Conservation (phyloP, 1,139 yeast genomes). For the Hansenula anomala region DNA sequence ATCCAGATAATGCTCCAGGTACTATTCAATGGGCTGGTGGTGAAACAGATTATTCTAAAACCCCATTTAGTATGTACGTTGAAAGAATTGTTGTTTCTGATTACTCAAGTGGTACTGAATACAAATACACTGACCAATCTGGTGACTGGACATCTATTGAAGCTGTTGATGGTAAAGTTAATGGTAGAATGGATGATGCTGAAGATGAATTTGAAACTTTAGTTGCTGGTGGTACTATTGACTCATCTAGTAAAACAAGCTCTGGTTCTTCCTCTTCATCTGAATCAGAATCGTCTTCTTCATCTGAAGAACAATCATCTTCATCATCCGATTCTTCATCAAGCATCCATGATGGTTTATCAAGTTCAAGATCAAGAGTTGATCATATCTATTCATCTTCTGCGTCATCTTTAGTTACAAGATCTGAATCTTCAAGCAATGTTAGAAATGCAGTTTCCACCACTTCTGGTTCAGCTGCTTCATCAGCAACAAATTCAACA, state of each 20-base stretch:
- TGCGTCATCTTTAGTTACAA: conserved; percentile 8
- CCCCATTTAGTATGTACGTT: conserved; percentile 68
- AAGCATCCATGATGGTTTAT: conserved; percentile 3
- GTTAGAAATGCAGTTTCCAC: neutral
- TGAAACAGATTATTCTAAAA: conserved; percentile 54
- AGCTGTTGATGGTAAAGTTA: conserved; percentile 57
- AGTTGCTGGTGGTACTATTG: conserved; percentile 25
- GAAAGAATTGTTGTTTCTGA: conserved; percentile 61
- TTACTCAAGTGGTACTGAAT: conserved; percentile 73
- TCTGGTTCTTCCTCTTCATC: conserved; percentile 7
- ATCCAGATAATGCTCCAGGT: conserved; percentile 57
- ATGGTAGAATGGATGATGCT: conserved; percentile 54
- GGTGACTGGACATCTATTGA: conserved; percentile 69
- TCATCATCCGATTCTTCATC: conserved; percentile 1
- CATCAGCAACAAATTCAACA: neutral
- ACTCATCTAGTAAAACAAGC: conserved; percentile 9
- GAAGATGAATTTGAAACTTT: conserved; percentile 43
- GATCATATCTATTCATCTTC: conserved; percentile 8
- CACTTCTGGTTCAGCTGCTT: neutral
- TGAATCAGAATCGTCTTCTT: too few species aligned
- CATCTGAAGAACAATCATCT: conserved; percentile 12
- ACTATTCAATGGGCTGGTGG: conserved; percentile 90
- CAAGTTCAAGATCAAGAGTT: conserved; percentile 9
- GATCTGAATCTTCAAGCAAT: conserved; percentile 4
- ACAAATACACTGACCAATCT: conserved; percentile 56